Conservation (phyloP, 2,329 filamentous ascomycete genomes). For the Trichophyton verrucosum region DNA sequence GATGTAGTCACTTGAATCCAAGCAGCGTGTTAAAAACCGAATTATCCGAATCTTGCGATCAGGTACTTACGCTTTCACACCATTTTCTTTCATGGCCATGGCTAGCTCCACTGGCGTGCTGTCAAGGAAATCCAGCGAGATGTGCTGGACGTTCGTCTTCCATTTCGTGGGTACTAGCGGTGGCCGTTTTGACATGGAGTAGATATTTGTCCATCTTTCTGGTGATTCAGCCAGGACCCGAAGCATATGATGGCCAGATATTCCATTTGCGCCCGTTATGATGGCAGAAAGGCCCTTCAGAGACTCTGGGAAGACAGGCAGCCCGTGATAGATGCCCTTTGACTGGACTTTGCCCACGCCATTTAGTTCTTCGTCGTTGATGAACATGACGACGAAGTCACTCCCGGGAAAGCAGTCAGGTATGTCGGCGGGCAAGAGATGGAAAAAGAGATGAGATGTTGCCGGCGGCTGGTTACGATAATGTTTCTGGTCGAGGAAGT, state of each 20-base stretch:
- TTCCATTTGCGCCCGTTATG: conserved; percentile 43
- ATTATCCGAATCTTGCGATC: neutral
- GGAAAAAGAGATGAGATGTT: no score
- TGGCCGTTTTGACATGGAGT: conserved; percentile 37
- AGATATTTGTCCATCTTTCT: conserved; percentile 41
- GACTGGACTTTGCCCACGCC: conserved; percentile 7
- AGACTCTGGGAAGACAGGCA: conserved; percentile 35
- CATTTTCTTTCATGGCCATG: conserved; percentile 16
- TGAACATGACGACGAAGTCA: neutral
- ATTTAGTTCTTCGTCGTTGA: neutral
- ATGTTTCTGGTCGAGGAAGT: no score
- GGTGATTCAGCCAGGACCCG: conserved; percentile 37
- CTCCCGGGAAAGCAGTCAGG: no score
- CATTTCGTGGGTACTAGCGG: conserved; percentile 30
- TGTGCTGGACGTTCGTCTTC: conserved; percentile 31
- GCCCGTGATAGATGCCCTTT: conserved; percentile 39
- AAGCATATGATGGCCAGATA: conserved; percentile 42
- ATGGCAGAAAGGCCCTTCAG: conserved; percentile 39
- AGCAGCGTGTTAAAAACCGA: neutral
- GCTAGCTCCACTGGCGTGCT: conserved; percentile 20
- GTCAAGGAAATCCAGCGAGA: conserved; percentile 28
- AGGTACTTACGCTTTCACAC: conserved; percentile 16
- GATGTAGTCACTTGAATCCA: conserved; percentile 29
- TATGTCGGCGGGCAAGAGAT: no score
- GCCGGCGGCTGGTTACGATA: no score